A percentile compares a stretch with the other conserved stretches of the same genome.
Conservation (phyloP, 1,284 basidiomycete genomes). For the Ceratobasidium sp. region DNA sequence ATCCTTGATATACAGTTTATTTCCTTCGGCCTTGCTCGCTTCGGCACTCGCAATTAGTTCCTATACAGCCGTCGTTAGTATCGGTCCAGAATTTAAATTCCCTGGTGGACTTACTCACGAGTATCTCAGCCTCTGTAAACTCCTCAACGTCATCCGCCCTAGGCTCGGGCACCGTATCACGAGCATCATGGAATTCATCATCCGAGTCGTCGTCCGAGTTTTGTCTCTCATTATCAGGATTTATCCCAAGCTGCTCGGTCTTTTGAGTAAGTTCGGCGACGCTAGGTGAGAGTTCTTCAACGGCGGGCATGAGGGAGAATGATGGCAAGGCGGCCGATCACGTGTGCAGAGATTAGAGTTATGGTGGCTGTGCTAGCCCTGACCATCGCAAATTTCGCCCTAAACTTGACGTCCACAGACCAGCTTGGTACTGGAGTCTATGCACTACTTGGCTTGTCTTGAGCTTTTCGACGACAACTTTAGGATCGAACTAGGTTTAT, state of each 20-base stretch:
- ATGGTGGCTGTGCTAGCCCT: neutral
- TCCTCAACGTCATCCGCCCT: conserved; percentile 1
- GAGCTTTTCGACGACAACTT: neutral
- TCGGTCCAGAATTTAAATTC: neutral
- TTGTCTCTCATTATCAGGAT: neutral
- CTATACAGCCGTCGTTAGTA: neutral
- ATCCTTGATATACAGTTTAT: conserved; percentile 40
- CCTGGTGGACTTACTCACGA: conserved; percentile 26
- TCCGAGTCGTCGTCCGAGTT: conserved; percentile 49
- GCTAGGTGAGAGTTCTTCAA: neutral
- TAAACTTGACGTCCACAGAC: neutral
- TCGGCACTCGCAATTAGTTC: conserved; percentile 29
- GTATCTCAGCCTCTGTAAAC: conserved; percentile 45
- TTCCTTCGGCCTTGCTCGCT: conserved; percentile 39
- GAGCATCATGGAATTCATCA: conserved; percentile 58
- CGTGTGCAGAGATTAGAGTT: neutral
- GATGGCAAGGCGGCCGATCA: conserved; percentile 9
- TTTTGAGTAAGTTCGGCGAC: neutral
- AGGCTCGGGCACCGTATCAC: conserved; percentile 40
- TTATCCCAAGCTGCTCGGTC: neutral
- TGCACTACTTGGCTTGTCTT: neutral
- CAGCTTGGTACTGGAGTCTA: neutral
- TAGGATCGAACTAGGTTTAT: neutral
- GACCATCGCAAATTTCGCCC: conserved; percentile 20
- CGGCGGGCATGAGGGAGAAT: neutral